These are phyloP conservation scores for Phaffia rhodozyma DNA, from an alignment of 1,284 basidiomycete species.

Conservation along the genomic window DNA sequence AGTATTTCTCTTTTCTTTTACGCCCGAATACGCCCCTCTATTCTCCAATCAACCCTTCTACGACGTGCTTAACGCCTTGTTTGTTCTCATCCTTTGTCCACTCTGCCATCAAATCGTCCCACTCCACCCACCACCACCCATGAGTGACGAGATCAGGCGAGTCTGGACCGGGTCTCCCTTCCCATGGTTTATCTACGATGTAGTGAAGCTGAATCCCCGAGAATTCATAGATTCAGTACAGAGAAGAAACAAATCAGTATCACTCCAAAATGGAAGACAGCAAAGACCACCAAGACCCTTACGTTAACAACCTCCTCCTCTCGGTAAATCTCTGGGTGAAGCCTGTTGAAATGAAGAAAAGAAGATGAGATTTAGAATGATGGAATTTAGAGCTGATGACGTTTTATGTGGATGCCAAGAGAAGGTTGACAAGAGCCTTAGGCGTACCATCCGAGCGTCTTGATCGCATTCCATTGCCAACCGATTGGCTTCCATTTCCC, in stretches of 20 bases:
- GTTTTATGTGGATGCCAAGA: too few species aligned
- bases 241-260: constrained; percentile 17
- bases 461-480: constrained; percentile 40
- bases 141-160: constrained; percentile 28
- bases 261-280: too few species aligned
- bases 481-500: constrained; percentile 41
- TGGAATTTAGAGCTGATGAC: background rate
- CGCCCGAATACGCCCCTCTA: too few species aligned
- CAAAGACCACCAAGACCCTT: too few species aligned
- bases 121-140: constrained; percentile 37
- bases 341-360: too few species aligned
- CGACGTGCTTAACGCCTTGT: too few species aligned
- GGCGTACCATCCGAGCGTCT: constrained; percentile 37
- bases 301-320: constrained; percentile 36
- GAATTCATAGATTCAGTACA: background rate
- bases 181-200: constrained; percentile 22
- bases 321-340: constrained; percentile 31
- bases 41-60: too few species aligned
- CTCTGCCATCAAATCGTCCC: constrained; percentile 30
- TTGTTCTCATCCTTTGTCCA: constrained; percentile 21
- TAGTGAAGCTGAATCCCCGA: constrained; percentile 21
- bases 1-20: too few species aligned
- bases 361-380: background rate
- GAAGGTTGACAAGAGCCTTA: background rate
- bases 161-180: constrained; percentile 26